A percentile compares a stretch with the other conserved stretches of the same genome.
Evolutionary conservation across 768 basidiomycete species (phyloP).

Genomic region (Rickenella mellea): DNA sequence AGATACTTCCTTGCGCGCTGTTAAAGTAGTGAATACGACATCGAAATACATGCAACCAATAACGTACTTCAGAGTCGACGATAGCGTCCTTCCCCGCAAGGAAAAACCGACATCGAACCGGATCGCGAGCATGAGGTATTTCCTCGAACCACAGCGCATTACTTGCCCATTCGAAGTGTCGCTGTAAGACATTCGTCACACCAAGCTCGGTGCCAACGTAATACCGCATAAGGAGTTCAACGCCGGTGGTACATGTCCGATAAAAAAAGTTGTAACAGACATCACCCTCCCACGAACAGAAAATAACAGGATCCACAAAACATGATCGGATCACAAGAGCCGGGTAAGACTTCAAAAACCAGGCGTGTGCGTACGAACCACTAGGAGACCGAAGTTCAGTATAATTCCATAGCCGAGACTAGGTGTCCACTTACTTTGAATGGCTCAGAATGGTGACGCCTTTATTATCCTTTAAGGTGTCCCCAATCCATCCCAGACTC

Average conservation of each 20-base stretch:
- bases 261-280: slow-evolving; percentile 91
- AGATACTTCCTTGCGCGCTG: slow-evolving; percentile 72
- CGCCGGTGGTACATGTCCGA: slow-evolving; percentile 50
- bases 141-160: slow-evolving; percentile 90
- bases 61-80: slow-evolving; percentile 55
- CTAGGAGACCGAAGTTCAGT: slow-evolving; percentile 24
- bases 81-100: slow-evolving; percentile 81
- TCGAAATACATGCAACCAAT: not conserved
- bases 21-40: slow-evolving; percentile 1
- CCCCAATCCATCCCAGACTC: slow-evolving; percentile 54
- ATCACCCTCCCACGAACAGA: slow-evolving; percentile 93
- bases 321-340: slow-evolving; percentile 65
- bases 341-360: slow-evolving; percentile 78
- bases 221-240: slow-evolving; percentile 77
- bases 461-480: slow-evolving; percentile 16
- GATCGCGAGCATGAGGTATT: slow-evolving; percentile 70
- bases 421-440: slow-evolving; percentile 56
- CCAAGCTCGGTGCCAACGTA: slow-evolving; percentile 86
- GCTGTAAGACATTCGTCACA: slow-evolving; percentile 73
- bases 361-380: slow-evolving; percentile 78
- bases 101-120: slow-evolving; percentile 57
- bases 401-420: not conserved
- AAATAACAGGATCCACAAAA: slow-evolving; percentile 85
- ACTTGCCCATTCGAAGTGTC: slow-evolving; percentile 78
- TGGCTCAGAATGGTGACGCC: slow-evolving; percentile 80